Evolutionary conservation across 257 asterid species (phyloP).

Genomic region (Nicotiana undulata): DNA sequence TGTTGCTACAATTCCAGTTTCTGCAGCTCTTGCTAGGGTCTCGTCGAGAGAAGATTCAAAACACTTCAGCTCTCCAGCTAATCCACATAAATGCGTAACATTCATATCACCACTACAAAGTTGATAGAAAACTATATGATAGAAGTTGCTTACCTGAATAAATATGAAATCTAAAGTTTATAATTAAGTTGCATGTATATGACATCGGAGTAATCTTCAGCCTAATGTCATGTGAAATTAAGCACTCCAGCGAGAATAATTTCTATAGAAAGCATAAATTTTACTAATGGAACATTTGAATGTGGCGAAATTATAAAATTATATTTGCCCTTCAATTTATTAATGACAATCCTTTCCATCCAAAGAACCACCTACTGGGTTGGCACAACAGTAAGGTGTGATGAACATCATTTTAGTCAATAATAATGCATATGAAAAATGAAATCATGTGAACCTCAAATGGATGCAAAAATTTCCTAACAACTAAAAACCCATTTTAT

Average conservation of each 20-base stretch:
- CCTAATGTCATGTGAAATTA: not conserved
- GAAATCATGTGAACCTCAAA: not conserved
- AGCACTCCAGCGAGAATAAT: too few relatives aligned
- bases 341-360: not conserved
- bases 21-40: too few relatives aligned
- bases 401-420: not conserved
- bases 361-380: not conserved
- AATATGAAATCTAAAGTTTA: not conserved
- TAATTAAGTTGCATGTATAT: not conserved
- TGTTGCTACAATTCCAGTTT: too few relatives aligned
- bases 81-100: not conserved
- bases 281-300: not conserved
- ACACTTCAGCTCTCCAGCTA: not conserved
- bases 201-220: not conserved
- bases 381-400: not conserved
- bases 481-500: not conserved
- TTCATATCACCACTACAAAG: not conserved
- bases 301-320: not conserved
- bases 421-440: not conserved
- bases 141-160: not conserved
- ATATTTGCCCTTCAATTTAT: not conserved
- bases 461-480: not conserved
- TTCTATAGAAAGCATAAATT: too few relatives aligned
- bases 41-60: not conserved
- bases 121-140: not conserved